Percentiles rank a stretch among this genome's conserved stretches.
These are phyloP conservation scores for Hibiscus syriacus DNA, from an alignment of 345 rosid species.

Conservation along the genomic window DNA sequence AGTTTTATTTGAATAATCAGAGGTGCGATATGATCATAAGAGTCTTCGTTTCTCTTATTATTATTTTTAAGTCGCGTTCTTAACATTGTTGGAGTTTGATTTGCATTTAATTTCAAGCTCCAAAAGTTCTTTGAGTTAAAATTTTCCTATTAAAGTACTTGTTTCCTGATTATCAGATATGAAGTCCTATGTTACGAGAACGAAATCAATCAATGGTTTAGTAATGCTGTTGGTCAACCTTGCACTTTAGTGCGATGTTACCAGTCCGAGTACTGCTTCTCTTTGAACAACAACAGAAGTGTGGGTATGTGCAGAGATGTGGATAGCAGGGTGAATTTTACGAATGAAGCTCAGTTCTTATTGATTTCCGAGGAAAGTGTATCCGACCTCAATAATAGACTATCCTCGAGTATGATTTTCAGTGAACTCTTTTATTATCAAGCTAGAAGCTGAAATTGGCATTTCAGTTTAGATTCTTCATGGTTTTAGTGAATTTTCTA, in stretches of 20 bases:
- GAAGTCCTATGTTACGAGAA: conserved; percentile 40
- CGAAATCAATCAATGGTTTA: conserved; percentile 68
- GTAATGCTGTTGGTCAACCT: conserved; percentile 64
- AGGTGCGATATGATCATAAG: conserved; percentile 29
- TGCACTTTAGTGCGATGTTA: conserved; percentile 53
- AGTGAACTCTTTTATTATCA: neutral
- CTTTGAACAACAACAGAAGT: conserved; percentile 32
- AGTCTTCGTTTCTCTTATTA: neutral
- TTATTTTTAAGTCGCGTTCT: neutral
- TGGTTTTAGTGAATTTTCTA: neutral
- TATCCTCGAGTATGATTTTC: conserved; percentile 44
- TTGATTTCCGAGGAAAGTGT: conserved; percentile 79
- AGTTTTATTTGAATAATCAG: conserved; percentile 34
- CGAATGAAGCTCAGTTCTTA: conserved; percentile 90
- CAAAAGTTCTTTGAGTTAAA: neutral
- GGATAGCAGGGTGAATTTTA: conserved; percentile 54
- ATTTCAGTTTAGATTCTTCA: neutral
- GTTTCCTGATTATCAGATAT: conserved; percentile 35
- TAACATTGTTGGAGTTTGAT: neutral
- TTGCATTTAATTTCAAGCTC: neutral
- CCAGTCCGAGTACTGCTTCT: conserved; percentile 23
- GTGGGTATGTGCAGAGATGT: conserved; percentile 53
- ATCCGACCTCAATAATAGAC: conserved; percentile 58
- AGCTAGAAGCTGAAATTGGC: neutral
- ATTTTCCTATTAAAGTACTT: neutral